Evolutionary conservation across 2,329 filamentous ascomycete species (phyloP), one percentile per base, ranked within the genome.

Genomic region (Gnomoniopsis smithogilvyi): DNA sequence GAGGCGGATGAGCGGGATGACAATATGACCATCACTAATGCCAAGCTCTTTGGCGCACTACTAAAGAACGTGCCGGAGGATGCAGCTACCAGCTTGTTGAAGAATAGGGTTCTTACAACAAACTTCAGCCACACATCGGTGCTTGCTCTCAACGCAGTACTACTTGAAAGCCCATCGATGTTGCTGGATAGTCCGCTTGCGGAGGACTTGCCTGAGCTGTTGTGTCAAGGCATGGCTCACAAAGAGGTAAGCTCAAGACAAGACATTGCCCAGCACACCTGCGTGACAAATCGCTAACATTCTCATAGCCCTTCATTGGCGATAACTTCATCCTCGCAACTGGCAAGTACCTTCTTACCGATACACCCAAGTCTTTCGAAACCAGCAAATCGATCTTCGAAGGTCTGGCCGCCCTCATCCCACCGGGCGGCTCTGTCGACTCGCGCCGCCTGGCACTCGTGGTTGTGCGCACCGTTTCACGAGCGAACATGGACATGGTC

Each of bases 301-400:
- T 30, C 59, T 54, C 50, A 19, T 66, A 93, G 86, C 81, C 88
- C n/a, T 92, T 90, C 70, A 87, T 98, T 61, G 86, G 91, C 52
- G 91, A 96, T 69, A 96, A 97, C 71, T 88, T 85, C 66, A 90
- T 96, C 61, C 81, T 97, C 34, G 94, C 94, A 41, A 89, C 92
- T 21, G 95, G 94, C 66, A 98, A 98, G 73, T 96, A 92, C 70
- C 80, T 98, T 11, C 81, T 98, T 15, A 82, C 84, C 2, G 82
- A 88, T 43, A 83, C 85, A 17, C 74, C 83, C 48, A 90, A 88
- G 72, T 80, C 80, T 51, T 95, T 90, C 67, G 92, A 96, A 68
- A 82, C 83, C 30, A 88, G 85, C 57, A 96, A 93, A 74, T 82
- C 85, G 3, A 80, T 98, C 19, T 91, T 98, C 67, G 87, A 94